Conservation (phyloP, 768 basidiomycete genomes). For the Lactarius pseudohatsudake region DNA sequence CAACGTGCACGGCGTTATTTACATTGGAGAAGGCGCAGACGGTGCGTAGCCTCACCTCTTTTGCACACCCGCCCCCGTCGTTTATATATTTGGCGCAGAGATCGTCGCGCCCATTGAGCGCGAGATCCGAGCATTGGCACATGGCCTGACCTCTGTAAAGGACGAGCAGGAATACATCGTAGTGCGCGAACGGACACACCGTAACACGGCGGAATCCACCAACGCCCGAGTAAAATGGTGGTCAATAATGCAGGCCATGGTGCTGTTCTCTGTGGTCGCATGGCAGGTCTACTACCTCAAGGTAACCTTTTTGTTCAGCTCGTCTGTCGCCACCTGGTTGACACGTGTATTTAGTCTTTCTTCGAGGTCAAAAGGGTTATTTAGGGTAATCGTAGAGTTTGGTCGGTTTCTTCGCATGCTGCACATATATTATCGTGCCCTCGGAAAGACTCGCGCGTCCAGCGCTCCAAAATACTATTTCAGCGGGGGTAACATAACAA, state of each 20-base stretch:
- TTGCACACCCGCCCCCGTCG: neutral
- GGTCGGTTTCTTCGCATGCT: neutral
- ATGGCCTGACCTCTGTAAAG: constrained; percentile 84
- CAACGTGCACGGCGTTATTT: constrained; percentile 97
- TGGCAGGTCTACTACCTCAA: constrained; percentile 99
- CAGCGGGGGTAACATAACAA: constrained; percentile 19
- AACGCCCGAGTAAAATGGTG: constrained; percentile 99
- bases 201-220: constrained; percentile 91
- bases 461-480: constrained; percentile 1
- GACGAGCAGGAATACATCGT: constrained; percentile 99
- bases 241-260: constrained; percentile 87
- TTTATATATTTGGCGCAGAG: constrained; percentile 44
- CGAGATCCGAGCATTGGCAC: constrained; percentile 84
- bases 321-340: constrained; percentile 23
- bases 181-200: constrained; percentile 86
- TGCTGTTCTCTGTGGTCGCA: constrained; percentile 85
- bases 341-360: constrained; percentile 55
- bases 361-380: constrained; percentile 91
- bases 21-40: constrained; percentile 72
- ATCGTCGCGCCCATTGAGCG: constrained; percentile 93
- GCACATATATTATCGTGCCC: constrained; percentile 11
- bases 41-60: constrained; percentile 47
- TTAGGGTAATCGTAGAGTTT: constrained; percentile 37
- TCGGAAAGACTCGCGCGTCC: neutral
- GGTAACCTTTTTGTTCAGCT: constrained; percentile 41